Base-by-base conservation (phyloP, 106 monocot species). In the Iris macrosiphon region DNA sequence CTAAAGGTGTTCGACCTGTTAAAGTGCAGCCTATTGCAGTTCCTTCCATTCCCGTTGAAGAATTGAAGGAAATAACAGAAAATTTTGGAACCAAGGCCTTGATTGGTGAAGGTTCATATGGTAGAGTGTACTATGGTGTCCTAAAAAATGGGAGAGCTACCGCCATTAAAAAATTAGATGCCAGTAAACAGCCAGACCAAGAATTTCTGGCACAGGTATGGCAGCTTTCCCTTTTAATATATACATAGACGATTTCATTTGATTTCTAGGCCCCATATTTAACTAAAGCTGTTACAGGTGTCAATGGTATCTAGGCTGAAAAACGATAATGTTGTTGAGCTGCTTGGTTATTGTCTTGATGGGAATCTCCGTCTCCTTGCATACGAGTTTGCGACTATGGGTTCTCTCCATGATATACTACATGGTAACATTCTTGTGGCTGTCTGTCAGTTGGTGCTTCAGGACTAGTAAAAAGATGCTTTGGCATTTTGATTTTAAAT, bases 181-280 rank as follows among this genome's bases (percentile, higher is more conserved):
- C 77, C 15, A 77, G 73, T 45, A 83, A 77, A 45, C 82, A 83
- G 46, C 82, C 82, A 31, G 82, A 77, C 33, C 77, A 83, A 48
- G 82, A 83, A 52, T 77, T 74, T 43, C 29, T 77, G 1, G 73
- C 65, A 35, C 77, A 83, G 77, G 77, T 83, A 57, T 68, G 63
- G 78, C 72, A 12, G 72, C 78, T 35, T 35, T 35, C 4, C 10
- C 10, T 35, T 6, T 35, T 35, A 6, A 35, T 35, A 6, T 35
- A 35, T 35, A 6, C 10, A 35, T 35, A 6, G 4, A 35, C 10
- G 4, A 6, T 6, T 2, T 41, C 14, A 41, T 3, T 5, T 41
- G 8, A 2, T 2, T 2, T 41, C 14, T 41, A 2, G 12, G 15
- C 2, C 41, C 2, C 2, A 7, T 5, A 13, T 41, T 15, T 41